A percentile compares a stretch with the other conserved stretches of the same genome.
Evolutionary conservation across 345 rosid genomes (phyloP).

Genomic region (Gossypium thurberi): DNA sequence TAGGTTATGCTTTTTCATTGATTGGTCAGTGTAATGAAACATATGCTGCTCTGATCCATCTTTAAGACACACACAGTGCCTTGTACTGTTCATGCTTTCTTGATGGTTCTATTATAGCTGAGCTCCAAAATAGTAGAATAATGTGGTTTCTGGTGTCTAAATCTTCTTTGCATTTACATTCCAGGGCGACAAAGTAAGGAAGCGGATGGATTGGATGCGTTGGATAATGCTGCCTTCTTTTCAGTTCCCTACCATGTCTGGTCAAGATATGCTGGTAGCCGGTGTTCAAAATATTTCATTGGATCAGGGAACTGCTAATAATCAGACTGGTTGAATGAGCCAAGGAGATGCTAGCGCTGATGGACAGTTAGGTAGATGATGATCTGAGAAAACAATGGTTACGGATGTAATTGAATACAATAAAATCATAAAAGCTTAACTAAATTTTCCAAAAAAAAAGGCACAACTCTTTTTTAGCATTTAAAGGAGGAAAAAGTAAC

Average conservation of each 20-base stretch:
- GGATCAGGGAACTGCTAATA: conserved; percentile 20
- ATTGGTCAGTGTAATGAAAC: background rate
- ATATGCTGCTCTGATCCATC: background rate
- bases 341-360: background rate
- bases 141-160: background rate
- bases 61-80: background rate
- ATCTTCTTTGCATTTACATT: conserved; percentile 5
- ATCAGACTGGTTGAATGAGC: background rate
- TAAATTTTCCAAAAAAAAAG: too few relatives aligned
- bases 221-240: conserved; percentile 43
- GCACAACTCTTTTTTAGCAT: too few relatives aligned
- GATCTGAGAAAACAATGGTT: background rate
- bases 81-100: background rate
- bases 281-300: conserved; percentile 28
- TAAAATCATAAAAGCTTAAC: too few relatives aligned
- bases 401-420: too few relatives aligned
- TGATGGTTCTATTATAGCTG: background rate
- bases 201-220: conserved; percentile 50
- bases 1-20: background rate
- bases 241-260: conserved; percentile 25
- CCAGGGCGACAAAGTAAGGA: conserved; percentile 76
- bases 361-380: conserved; percentile 33
- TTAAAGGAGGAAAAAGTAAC: too few relatives aligned
- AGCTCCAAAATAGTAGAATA: background rate
- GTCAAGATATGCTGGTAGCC: conserved; percentile 21